phyloP scores from a whole-genome alignment of 805 yeast genomes.

The Saccharomycopsis sp. region DNA sequence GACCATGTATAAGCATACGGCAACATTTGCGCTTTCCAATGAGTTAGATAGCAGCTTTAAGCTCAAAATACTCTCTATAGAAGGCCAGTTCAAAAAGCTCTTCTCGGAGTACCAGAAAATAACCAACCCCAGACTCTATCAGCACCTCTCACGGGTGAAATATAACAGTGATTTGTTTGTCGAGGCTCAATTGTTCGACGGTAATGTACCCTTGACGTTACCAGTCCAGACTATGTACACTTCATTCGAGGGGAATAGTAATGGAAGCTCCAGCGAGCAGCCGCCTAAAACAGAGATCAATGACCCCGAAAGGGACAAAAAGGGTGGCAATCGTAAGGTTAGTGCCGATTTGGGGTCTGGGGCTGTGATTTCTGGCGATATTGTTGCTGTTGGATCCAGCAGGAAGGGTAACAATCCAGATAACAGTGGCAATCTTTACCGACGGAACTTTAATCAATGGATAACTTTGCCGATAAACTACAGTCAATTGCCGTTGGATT shows the following conservation, averaged over 20 bases:
- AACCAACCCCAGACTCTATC: conserved; percentile 13
- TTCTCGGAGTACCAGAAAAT: conserved; percentile 11
- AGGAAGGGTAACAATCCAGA: conserved; percentile 12
- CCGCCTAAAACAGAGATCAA: background rate
- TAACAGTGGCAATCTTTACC: conserved; percentile 23
- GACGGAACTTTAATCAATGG: conserved; percentile 65
- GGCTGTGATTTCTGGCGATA: background rate
- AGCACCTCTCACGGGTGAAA: conserved; percentile 16
- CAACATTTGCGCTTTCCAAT: conserved; percentile 16
- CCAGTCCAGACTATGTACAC: conserved; percentile 17
- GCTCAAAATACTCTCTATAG: conserved; percentile 13
- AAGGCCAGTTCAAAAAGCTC: conserved; percentile 18
- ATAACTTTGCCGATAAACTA: conserved; percentile 64
- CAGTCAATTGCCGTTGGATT: conserved; percentile 59
- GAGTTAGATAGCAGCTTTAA: conserved; percentile 16
- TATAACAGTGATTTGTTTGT: conserved; percentile 17
- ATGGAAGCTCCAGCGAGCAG: conserved; percentile 7
- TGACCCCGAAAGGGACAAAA: background rate
- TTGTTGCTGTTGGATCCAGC: background rate
- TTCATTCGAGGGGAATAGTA: conserved; percentile 7
- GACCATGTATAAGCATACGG: conserved; percentile 18
- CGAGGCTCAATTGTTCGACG: conserved; percentile 17
- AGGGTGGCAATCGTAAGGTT: background rate
- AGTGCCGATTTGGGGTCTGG: background rate
- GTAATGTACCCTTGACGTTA: conserved; percentile 14